Conservation (phyloP, 1,139 yeast species). For the Pichia sp. region DNA sequence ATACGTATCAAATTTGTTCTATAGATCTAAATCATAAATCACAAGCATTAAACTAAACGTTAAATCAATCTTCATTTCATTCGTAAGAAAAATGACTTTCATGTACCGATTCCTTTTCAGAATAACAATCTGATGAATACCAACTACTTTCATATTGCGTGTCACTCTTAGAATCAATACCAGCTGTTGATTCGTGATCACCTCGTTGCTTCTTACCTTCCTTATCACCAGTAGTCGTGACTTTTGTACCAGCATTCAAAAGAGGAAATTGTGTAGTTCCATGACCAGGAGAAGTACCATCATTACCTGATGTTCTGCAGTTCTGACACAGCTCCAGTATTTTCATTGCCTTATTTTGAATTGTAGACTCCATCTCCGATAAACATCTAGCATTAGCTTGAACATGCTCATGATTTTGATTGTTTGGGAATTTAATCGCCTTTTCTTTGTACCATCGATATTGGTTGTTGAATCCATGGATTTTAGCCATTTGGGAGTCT, state of each 20-base stretch:
- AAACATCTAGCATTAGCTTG: background rate
- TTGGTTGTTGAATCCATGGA: constrained; percentile 3
- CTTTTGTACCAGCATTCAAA: no score
- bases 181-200: no score
- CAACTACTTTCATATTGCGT: no score
- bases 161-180: no score
- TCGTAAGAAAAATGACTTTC: background rate
- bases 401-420: background rate
- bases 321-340: background rate
- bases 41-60: background rate
- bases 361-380: constrained; percentile 1
- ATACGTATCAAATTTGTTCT: no score
- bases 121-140: background rate
- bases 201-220: no score
- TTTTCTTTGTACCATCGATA: constrained; percentile 13
- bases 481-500: background rate
- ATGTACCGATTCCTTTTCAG: background rate
- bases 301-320: no score
- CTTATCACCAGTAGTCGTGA: no score
- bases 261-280: no score
- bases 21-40: background rate
- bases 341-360: background rate
- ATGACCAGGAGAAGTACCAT: no score
- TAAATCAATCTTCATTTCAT: background rate
- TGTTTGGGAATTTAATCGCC: constrained; percentile 8